These are phyloP conservation scores for Penicillium mononematosum DNA, from an alignment of 495 filamentous ascomycete species.

Conservation along the genomic window DNA sequence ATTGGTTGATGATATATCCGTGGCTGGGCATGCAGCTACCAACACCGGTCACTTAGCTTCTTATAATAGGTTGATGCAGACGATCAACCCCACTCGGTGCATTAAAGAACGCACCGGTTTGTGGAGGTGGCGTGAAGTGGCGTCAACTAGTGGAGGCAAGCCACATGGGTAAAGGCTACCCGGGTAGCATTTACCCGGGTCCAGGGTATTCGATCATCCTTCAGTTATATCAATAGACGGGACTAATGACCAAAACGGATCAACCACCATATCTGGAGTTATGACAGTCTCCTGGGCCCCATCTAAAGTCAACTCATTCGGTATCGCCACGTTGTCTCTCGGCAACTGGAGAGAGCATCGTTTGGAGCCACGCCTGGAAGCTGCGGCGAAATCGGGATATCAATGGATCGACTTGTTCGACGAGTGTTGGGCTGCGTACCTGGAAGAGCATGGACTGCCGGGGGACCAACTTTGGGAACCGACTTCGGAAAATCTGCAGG, in stretches of 20 bases:
- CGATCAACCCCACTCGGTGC: background rate
- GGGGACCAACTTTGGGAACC: slow-evolving; percentile 31
- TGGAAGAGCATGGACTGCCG: slow-evolving; percentile 28
- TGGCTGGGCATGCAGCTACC: too few species aligned
- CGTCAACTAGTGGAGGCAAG: background rate
- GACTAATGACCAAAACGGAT: background rate
- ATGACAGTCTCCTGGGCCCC: slow-evolving; percentile 22
- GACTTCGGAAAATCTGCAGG: slow-evolving; percentile 26
- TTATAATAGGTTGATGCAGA: too few species aligned
- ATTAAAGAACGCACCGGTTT: slow-evolving; percentile 14
- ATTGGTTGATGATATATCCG: too few species aligned
- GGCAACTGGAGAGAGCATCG: slow-evolving; percentile 32
- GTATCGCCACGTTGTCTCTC: slow-evolving; percentile 35
- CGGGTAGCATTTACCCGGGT: background rate
- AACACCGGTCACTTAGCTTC: too few species aligned
- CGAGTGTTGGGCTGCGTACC: slow-evolving; percentile 39
- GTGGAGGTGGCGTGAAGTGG: slow-evolving; percentile 11
- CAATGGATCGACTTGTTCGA: slow-evolving; percentile 40
- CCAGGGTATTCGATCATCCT: slow-evolving; percentile 19
- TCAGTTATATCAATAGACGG: background rate
- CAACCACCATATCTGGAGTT: background rate
- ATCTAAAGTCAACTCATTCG: slow-evolving; percentile 19
- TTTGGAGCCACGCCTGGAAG: slow-evolving; percentile 28
- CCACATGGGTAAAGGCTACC: too few species aligned
- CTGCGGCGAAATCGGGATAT: slow-evolving; percentile 34